Evolutionary conservation across 352 stramenopile genomes (phyloP), one percentile per base, ranked within the genome.

Genomic region (Pythium rhizo-oryzae): DNA sequence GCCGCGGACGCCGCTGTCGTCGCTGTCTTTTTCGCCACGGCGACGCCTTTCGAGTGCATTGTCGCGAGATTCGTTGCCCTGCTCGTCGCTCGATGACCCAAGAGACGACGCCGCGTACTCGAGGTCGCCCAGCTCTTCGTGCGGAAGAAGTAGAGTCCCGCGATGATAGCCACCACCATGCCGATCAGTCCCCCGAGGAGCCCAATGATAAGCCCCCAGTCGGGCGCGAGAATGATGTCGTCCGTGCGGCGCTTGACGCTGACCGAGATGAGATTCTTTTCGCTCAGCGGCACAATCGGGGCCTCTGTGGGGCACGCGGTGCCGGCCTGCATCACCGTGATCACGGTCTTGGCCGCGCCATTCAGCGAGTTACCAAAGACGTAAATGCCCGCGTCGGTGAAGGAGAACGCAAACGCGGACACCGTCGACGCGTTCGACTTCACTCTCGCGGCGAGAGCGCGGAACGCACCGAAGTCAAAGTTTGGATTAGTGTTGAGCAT

Each of bases 401-500:
- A 98, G 2, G 92, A 91, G 59, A 97, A 97, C 0, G 87, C 88
- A 67, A 98, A 98, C 0, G 84, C 75, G 1, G 87, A 77, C 4
- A 98, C 81, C 0, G 71, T 76, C 11, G 74, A 81, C 1, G 63
- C 24, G 41, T 93, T 95, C 0, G 80, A 77, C 30, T 82, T 89
- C 25, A 92, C 67, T 46, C 82, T 85, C 2, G 80, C 69, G 5
- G 80, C 80, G 18, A 98, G 69, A 2, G 75, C 75, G 9, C 91
- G 78, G 67, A 98, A 98, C 6, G 77, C 77, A 18, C 85, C 85
- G 50, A 95, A 98, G 72, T 98, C 95, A 53, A 98, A 98, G 56
- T 76, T 86, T 8, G 81, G 75, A 55, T 98, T 98, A 5, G 92
- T 97, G 69, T 98, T 98, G 35, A 98, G 87, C 72, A 98, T 91